Conservation (phyloP, 768 basidiomycete species). For the Strobilomyces confusus region DNA sequence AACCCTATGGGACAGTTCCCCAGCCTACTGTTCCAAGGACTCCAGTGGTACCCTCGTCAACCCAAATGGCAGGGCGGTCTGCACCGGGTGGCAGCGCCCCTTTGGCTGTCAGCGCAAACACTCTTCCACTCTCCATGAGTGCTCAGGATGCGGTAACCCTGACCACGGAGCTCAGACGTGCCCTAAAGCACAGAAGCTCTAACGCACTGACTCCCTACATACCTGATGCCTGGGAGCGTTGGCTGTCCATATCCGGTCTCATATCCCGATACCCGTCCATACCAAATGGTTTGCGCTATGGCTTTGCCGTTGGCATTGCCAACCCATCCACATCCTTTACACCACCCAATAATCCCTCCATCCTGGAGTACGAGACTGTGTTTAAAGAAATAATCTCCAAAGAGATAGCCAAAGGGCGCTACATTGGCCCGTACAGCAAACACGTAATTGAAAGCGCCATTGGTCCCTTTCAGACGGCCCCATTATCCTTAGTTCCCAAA, state of each 20-base stretch:
- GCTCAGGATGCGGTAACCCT: not conserved
- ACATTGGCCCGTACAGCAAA: not conserved
- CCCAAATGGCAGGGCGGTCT: not conserved
- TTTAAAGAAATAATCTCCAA: not conserved
- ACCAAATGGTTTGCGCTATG: not conserved
- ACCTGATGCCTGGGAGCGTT: not conserved
- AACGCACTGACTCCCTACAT: not conserved
- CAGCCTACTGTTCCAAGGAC: not conserved
- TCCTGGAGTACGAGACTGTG: not conserved
- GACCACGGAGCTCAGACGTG: not conserved
- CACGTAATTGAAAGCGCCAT: rapidly evolving
- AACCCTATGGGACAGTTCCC: not conserved
- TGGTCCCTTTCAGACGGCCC: not conserved
- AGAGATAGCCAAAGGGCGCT: not conserved
- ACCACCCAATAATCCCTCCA: not conserved
- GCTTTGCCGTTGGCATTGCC: not conserved
- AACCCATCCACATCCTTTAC: not conserved
- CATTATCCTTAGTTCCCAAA: not conserved
- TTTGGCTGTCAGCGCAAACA: not conserved
- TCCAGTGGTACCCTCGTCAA: not conserved
- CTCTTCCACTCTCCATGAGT: not conserved
- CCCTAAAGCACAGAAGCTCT: not conserved
- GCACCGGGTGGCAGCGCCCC: not conserved
- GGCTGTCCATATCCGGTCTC: not conserved
- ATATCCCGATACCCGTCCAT: not conserved